phyloP scores from a whole-genome alignment of 305 asterid species.

The Fraxinus angustifolia region DNA sequence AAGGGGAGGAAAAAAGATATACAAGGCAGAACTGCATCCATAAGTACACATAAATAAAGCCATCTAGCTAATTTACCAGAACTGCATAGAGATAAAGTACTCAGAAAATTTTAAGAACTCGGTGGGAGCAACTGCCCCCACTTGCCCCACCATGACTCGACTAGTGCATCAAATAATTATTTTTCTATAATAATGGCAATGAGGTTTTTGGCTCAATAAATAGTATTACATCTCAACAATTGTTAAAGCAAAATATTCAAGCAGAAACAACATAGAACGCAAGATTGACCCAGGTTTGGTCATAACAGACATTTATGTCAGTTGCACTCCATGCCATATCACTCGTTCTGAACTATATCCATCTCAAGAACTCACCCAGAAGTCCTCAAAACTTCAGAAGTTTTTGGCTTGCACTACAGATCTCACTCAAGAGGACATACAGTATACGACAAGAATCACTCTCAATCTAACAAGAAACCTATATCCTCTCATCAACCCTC shows the following conservation, averaged over 20 bases:
- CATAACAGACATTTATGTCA: not conserved
- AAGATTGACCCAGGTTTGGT: not conserved
- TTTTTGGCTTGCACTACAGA: not conserved
- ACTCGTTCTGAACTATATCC: not conserved
- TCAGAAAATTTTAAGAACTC: not conserved
- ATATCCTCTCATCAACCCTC: not conserved
- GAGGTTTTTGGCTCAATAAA: not conserved
- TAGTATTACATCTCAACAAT: not conserved
- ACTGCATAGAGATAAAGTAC: not conserved
- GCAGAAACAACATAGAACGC: not conserved
- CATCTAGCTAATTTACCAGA: not conserved
- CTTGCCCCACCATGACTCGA: not conserved
- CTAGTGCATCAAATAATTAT: not conserved
- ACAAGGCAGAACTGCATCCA: not conserved
- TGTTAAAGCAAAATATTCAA: not conserved
- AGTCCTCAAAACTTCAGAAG: not conserved
- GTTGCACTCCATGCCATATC: not conserved
- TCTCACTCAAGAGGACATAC: not conserved
- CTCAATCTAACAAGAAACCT: not conserved
- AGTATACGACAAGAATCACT: not conserved
- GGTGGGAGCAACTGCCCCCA: not conserved
- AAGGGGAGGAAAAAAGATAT: not conserved
- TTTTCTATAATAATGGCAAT: not conserved
- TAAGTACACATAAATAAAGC: not conserved
- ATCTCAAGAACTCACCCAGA: not conserved